A percentile compares a stretch with the other conserved stretches of the same genome.
phyloP scores from a whole-genome alignment of 2,329 filamentous ascomycete species.

The Metarhizium rileyi region DNA sequence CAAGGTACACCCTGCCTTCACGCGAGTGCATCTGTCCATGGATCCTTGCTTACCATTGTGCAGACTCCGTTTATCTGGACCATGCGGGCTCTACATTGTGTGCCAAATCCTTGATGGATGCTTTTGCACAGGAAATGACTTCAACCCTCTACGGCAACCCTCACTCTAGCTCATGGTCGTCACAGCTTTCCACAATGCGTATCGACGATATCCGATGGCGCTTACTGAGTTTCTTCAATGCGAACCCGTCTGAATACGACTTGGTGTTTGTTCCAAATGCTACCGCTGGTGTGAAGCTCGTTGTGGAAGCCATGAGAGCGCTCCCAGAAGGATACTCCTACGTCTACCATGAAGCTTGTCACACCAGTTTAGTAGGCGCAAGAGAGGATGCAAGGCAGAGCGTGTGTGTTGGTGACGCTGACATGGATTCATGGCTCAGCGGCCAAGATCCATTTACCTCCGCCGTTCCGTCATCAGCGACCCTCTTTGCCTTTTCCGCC shows the following conservation, averaged over 20 bases:
- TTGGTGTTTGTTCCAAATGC: conserved; percentile 88
- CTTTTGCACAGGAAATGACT: conserved; percentile 70
- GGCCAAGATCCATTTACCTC: conserved; percentile 22
- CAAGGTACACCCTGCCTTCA: conserved; percentile 39
- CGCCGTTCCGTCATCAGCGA: conserved; percentile 13
- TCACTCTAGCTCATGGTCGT: conserved; percentile 75
- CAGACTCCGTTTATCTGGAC: conserved; percentile 75
- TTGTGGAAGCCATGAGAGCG: conserved; percentile 66
- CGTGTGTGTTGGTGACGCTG: conserved; percentile 55
- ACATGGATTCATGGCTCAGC: conserved; percentile 56
- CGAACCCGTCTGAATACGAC: conserved; percentile 73
- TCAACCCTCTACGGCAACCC: conserved; percentile 80
- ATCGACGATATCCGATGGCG: conserved; percentile 68
- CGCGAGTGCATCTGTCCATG: conserved; percentile 2
- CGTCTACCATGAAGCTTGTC: conserved; percentile 72
- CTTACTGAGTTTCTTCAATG: conserved; percentile 68
- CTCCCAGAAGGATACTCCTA: conserved; percentile 66
- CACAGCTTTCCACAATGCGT: conserved; percentile 62
- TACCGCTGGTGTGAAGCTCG: conserved; percentile 81
- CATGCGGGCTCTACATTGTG: conserved; percentile 90
- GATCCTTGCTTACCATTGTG: not conserved
- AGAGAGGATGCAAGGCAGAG: conserved; percentile 59
- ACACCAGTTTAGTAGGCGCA: conserved; percentile 79
- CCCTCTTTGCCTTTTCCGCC: conserved; percentile 70
- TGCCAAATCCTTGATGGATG: conserved; percentile 70